These are phyloP conservation scores for Torulaspora maleeae DNA, from an alignment of 805 yeast genomes.

Conservation along the genomic window DNA sequence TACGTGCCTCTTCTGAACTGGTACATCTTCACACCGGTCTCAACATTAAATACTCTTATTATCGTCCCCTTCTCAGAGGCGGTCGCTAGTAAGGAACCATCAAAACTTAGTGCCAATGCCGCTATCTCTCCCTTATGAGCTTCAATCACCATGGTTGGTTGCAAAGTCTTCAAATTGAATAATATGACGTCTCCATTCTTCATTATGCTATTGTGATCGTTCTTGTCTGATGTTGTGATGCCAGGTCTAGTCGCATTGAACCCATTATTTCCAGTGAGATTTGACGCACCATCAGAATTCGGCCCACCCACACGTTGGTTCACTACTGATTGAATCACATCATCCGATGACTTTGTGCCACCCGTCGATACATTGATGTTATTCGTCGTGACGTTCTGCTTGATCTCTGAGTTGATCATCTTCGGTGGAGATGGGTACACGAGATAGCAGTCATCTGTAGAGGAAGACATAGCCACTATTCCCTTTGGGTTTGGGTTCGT, in stretches of 20 bases:
- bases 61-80: constrained; percentile 78
- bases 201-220: constrained; percentile 15
- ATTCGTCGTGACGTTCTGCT: constrained; percentile 30
- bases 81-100: constrained; percentile 65
- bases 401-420: constrained; percentile 36
- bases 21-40: constrained; percentile 56
- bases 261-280: neutral
- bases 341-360: constrained; percentile 2
- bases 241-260: constrained; percentile 30
- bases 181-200: constrained; percentile 63
- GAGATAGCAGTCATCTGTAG: constrained; percentile 47
- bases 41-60: constrained; percentile 59
- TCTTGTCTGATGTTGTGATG: constrained; percentile 25
- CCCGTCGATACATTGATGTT: constrained; percentile 21
- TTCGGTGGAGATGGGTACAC: constrained; percentile 79
- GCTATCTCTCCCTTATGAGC: constrained; percentile 71
- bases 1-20: constrained; percentile 82
- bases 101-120: constrained; percentile 55
- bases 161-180: constrained; percentile 56
- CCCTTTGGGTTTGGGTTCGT: constrained; percentile 49
- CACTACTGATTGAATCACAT: neutral
- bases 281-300: neutral
- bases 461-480: constrained; percentile 56
- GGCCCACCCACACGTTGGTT: constrained; percentile 1
- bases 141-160: constrained; percentile 63